phyloP scores from a whole-genome alignment of 1,284 basidiomycete genomes.

The Golubevia sp. region DNA sequence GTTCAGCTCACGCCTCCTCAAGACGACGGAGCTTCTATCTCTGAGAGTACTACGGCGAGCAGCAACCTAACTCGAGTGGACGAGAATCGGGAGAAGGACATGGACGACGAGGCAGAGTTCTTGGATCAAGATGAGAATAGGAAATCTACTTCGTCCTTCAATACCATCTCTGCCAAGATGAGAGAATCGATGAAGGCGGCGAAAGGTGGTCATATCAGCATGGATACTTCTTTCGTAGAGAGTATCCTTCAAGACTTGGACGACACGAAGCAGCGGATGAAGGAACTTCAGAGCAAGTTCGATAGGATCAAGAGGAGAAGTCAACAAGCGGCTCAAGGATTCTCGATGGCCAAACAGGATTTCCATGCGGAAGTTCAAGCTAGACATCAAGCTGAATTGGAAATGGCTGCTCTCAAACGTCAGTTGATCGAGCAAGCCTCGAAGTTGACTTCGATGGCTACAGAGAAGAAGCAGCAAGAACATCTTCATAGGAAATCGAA shows the following conservation, averaged over 20 bases:
- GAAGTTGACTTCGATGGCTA: slow-evolving; percentile 78
- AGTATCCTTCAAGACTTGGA: slow-evolving; percentile 74
- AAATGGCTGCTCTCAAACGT: slow-evolving; percentile 81
- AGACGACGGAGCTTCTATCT: background rate
- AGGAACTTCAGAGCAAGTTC: slow-evolving; percentile 75
- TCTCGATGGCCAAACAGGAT: slow-evolving; percentile 88
- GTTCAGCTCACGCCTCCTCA: slow-evolving; percentile 1
- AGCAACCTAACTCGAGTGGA: background rate
- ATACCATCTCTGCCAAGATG: slow-evolving; percentile 64
- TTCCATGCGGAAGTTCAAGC: slow-evolving; percentile 87
- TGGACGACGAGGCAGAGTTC: slow-evolving; percentile 3
- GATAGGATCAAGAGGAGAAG: slow-evolving; percentile 85
- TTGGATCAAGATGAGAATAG: slow-evolving; percentile 8
- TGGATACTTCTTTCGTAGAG: slow-evolving; percentile 77
- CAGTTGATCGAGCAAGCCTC: slow-evolving; percentile 87
- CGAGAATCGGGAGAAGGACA: slow-evolving; percentile 1
- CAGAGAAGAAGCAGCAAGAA: slow-evolving; percentile 73
- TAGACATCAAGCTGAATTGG: slow-evolving; percentile 85
- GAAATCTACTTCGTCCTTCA: slow-evolving; percentile 14
- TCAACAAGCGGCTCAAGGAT: slow-evolving; percentile 86
- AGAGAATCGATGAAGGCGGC: slow-evolving; percentile 71
- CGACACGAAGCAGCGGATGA: slow-evolving; percentile 70
- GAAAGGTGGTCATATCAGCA: slow-evolving; percentile 69
- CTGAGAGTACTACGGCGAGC: background rate
- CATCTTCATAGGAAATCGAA: slow-evolving; percentile 77